Evolutionary conservation across 2,329 filamentous ascomycete species (phyloP), one percentile per base, ranked within the genome.

Genomic region (Colletotrichum liaoningense): DNA sequence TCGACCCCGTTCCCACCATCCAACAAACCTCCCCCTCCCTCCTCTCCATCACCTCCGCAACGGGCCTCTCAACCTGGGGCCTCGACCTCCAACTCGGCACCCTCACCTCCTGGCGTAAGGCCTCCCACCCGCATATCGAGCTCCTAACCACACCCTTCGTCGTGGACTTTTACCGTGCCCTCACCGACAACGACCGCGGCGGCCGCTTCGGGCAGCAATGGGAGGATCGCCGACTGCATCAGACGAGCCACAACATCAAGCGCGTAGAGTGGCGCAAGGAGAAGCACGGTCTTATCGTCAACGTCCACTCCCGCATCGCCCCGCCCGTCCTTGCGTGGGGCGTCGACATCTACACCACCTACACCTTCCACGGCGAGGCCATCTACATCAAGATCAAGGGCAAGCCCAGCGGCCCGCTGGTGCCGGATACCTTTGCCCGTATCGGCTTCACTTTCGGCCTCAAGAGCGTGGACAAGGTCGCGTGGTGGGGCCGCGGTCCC

Each of bases 401-500:
- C 0, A 86, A 84, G 8, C 85, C 87, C 0, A 83, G 82, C 19
- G 89, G 89, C 0, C 77, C 77, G 14, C 84, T 86, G 2, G 81
- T 89, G 0, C 91, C 91, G 0, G 81, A 83, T 4, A 92, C 89
- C 1, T 86, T 93, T 54, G 90, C 92, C 0, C 86, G 92, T 19
- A 87, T 93, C 72, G 92, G 92, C 0, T 80, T 93, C 75, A 89
- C 80, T n/a, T 86, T 83, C 76, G 87, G 81, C 14, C 84, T 83
- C 75, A 81, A 60, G 60, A 82, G 76, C 22, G 80, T 86, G 28
- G 78, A 82, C 5, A 76, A 78, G 5, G 86, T 85, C 0, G 80
- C 83, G n/a, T 94, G 92, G 92, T 93, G 91, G 77, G 92, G 92
- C 5, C 88, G 90, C 4, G 93, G 93, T 0, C 90, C 91, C 0